phyloP scores from a whole-genome alignment of 1,139 yeast species.

The Geotrichum histeridarum region DNA sequence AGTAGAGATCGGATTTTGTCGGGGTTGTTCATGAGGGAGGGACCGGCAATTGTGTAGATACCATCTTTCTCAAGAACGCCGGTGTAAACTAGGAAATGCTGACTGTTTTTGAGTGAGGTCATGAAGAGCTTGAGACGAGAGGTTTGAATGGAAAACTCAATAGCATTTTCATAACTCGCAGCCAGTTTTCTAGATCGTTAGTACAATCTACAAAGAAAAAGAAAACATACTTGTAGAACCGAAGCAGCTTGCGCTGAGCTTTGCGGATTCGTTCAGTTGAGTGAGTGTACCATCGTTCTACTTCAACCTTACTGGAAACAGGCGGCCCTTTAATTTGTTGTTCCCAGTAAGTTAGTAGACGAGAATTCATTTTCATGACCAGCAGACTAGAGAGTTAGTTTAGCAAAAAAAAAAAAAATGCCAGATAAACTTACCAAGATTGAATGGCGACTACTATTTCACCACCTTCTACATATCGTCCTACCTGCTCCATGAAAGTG shows the following conservation, averaged over 20 bases:
- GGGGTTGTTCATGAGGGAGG: slow-evolving; percentile 46
- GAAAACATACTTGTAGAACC: slow-evolving; percentile 52
- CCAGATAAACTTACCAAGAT: slow-evolving; percentile 28
- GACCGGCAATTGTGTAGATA: slow-evolving; percentile 64
- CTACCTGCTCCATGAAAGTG: slow-evolving; percentile 68
- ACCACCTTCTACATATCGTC: slow-evolving; percentile 74
- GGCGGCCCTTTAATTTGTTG: slow-evolving; percentile 68
- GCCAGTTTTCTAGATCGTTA: slow-evolving; percentile 45
- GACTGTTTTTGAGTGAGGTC: slow-evolving; percentile 55
- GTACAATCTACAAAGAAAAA: neutral
- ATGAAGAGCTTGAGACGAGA: slow-evolving; percentile 48
- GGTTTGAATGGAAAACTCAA: slow-evolving; percentile 60
- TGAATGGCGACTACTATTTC: slow-evolving; percentile 78
- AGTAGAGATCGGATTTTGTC: slow-evolving; percentile 38
- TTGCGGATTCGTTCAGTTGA: slow-evolving; percentile 83
- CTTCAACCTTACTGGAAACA: slow-evolving; percentile 50
- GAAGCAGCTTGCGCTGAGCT: slow-evolving; percentile 73
- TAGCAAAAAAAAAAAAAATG: slow-evolving; percentile 9
- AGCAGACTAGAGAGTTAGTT: slow-evolving; percentile 43
- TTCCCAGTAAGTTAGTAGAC: slow-evolving; percentile 66
- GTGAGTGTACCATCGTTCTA: slow-evolving; percentile 74
- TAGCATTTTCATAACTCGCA: slow-evolving; percentile 69
- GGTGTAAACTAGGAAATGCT: slow-evolving; percentile 75
- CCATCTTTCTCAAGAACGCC: slow-evolving; percentile 73
- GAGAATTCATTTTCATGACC: slow-evolving; percentile 60